Evolutionary conservation across 352 stramenopile genomes (phyloP), one percentile per base, ranked within the genome.

Genomic region (Stramenopiles sp.): DNA sequence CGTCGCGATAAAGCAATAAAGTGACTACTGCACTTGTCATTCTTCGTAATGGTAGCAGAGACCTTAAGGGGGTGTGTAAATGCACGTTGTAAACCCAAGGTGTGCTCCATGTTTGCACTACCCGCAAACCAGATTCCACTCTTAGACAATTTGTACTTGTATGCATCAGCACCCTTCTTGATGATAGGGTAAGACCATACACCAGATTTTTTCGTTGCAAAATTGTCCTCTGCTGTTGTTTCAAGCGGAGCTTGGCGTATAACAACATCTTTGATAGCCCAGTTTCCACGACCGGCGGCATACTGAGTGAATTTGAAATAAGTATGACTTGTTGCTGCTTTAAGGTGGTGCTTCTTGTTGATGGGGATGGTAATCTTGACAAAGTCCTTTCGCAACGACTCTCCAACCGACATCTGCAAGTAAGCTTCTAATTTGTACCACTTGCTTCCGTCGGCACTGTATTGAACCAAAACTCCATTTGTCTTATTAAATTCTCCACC

Each of bases 251-350:
- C 22, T 27, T 71, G 55, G 55, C 55, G 55, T 25, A 71, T 71
- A 71, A 71, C 55, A 71, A 71, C 55, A 71, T 71, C 55, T 71
- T 22, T 71, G 27, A 71, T 71, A 27, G 55, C 55, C 55, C 55
- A 71, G 27, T 71, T 71, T 71, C 55, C 55, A 25, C 55, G 55
- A 22, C 27, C 55, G 22, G 55, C 55, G 22, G 22, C 27, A 22
- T 25, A 22, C 55, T 71, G 55, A 25, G 55, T 71, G 27, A 71
- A 71, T 71, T 71, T 71, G 27, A 71, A 71, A 22, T 22, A 71
- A 27, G 55, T 71, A 27, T 71, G 55, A 71, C 55, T 71, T 27
- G 55, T 25, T 27, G 27, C 55, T 25, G 55, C 55, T 22, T 27
- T 22, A 22, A 71, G 27, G 55, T 71, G 55, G 55, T 71, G 55